phyloP scores from a whole-genome alignment of 129 eudicot species.

The Pittosporum tobira region DNA sequence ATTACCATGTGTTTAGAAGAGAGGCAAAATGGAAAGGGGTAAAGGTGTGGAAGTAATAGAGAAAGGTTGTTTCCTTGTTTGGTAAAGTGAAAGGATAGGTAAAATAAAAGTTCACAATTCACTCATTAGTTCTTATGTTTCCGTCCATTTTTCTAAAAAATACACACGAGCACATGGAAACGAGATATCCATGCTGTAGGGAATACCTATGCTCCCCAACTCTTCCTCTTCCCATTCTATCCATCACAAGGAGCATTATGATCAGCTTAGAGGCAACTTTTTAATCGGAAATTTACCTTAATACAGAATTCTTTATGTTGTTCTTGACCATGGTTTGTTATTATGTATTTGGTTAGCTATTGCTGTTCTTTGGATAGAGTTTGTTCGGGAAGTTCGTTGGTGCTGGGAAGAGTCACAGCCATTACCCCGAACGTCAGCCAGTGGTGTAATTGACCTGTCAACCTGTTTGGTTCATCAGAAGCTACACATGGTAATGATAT shows the following conservation, averaged over 20 bases:
- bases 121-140: too few species aligned
- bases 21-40: too few species aligned
- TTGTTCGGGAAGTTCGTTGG: conserved; percentile 96
- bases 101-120: not conserved
- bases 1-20: not conserved
- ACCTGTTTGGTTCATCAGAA: conserved; percentile 86
- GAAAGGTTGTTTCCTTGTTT: not conserved
- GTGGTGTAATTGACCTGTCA: conserved; percentile 60
- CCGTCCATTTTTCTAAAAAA: too few species aligned
- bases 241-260: not conserved
- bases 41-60: not conserved
- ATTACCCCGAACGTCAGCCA: conserved; percentile 62
- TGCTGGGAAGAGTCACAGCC: conserved; percentile 97
- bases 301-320: not conserved
- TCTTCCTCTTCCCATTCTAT: not conserved
- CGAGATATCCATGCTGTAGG: not conserved
- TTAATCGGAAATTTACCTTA: not conserved
- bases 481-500: conserved; percentile 69
- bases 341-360: conserved; percentile 49
- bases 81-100: too few species aligned
- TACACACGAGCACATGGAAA: too few species aligned
- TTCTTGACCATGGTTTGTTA: conserved; percentile 1
- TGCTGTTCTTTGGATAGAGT: conserved; percentile 96
- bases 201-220: not conserved
- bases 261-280: not conserved